These are phyloP conservation scores for Candida ortonii DNA, from an alignment of 805 yeast species.

Conservation along the genomic window DNA sequence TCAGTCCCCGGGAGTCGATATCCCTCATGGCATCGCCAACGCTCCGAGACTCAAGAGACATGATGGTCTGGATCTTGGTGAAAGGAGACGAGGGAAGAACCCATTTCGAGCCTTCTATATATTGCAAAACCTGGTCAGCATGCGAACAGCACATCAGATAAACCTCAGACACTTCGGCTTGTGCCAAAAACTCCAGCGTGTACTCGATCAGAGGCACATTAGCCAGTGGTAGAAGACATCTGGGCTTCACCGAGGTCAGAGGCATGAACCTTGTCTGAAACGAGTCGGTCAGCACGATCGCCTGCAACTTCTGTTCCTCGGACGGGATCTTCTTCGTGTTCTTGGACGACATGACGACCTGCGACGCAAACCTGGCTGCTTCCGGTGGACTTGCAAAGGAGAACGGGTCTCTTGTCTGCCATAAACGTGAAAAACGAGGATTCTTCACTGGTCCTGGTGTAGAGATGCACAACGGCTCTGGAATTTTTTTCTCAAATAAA, in stretches of 20 bases:
- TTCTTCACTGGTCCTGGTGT: too few species aligned
- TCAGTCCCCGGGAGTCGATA: constrained; percentile 83
- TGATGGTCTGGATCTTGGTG: constrained; percentile 67
- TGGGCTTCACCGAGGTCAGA: constrained; percentile 75
- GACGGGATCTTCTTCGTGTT: too few species aligned
- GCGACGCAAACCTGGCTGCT: too few species aligned
- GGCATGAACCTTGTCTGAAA: constrained; percentile 94
- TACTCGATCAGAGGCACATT: constrained; percentile 93
- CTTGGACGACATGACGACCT: too few species aligned
- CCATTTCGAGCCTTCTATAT: constrained; percentile 77
- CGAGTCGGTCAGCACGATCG: constrained; percentile 91
- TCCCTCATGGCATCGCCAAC: constrained; percentile 99
- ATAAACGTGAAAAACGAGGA: too few species aligned
- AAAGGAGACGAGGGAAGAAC: constrained; percentile 71
- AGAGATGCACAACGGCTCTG: too few species aligned
- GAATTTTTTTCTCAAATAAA: too few species aligned
- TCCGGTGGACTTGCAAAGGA: too few species aligned
- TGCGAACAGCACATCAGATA: constrained; percentile 87
- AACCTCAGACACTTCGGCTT: constrained; percentile 86
- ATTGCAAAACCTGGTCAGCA: constrained; percentile 81
- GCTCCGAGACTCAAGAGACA: constrained; percentile 82
- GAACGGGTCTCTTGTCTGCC: too few species aligned
- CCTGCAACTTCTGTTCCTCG: constrained; percentile 77
- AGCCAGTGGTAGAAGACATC: constrained; percentile 89
- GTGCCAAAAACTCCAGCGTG: constrained; percentile 90